Conservation (phyloP, 2,329 filamentous ascomycete genomes). For the Colletotrichum sojae region DNA sequence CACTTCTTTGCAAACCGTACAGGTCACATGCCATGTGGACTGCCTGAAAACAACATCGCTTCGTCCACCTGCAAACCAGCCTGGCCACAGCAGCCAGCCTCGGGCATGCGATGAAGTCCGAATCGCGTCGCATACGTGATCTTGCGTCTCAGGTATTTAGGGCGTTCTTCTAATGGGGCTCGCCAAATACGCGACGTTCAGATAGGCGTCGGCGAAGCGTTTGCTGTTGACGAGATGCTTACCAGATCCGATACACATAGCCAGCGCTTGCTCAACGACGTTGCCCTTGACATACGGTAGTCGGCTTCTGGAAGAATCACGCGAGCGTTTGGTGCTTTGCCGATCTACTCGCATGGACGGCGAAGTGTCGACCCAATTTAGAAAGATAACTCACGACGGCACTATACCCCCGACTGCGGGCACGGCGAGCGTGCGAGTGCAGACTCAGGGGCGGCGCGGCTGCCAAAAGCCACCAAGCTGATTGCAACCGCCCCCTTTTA, state of each 20-base stretch:
- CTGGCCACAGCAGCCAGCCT: too few species aligned
- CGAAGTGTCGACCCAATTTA: background rate
- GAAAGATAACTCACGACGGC: background rate
- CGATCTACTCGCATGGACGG: background rate
- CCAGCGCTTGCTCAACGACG: background rate
- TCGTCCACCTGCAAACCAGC: too few species aligned
- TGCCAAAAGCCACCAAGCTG: background rate
- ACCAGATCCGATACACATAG: background rate
- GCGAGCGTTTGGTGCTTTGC: too few species aligned
- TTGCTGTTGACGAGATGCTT: background rate
- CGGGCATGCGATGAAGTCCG: too few species aligned
- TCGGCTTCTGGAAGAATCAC: background rate
- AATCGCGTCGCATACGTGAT: too few species aligned
- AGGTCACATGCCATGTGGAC: too few species aligned
- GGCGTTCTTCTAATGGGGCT: background rate
- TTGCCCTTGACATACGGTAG: background rate
- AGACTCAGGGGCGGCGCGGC: background rate
- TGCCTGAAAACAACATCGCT: too few species aligned
- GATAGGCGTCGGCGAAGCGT: background rate
- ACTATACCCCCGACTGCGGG: background rate
- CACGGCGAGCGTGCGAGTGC: constrained; percentile 6
- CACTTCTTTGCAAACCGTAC: too few species aligned
- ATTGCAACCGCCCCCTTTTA: constrained; percentile 1
- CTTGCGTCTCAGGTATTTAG: too few species aligned
- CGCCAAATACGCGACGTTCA: background rate